Percentiles rank a stretch among this genome's conserved stretches.
These are phyloP conservation scores for Hypoxylon perforatum DNA, from an alignment of 495 filamentous ascomycete species.

Conservation along the genomic window DNA sequence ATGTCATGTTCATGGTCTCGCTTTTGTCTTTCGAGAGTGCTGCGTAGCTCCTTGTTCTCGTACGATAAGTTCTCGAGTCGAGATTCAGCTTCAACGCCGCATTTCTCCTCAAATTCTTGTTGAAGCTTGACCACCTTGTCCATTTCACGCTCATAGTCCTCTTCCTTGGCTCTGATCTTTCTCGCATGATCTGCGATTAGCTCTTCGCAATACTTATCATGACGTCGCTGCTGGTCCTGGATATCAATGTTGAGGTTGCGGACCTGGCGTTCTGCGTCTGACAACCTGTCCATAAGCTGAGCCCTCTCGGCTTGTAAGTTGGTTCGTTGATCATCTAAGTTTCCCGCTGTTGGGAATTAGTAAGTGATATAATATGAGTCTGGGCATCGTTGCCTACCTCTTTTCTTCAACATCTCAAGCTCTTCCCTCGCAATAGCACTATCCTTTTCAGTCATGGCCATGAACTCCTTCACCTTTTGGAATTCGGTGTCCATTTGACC, in stretches of 20 bases:
- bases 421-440: slow-evolving; percentile 73
- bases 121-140: slow-evolving; percentile 42
- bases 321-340: slow-evolving; percentile 70
- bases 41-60: slow-evolving; percentile 46
- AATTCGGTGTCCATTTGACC: slow-evolving; percentile 73
- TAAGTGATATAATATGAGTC: background rate
- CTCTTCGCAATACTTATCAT: slow-evolving; percentile 36
- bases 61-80: slow-evolving; percentile 42
- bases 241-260: slow-evolving; percentile 53
- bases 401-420: slow-evolving; percentile 74
- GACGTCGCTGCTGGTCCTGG: slow-evolving; percentile 49
- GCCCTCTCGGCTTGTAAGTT: slow-evolving; percentile 67
- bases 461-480: slow-evolving; percentile 66
- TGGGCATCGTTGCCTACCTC: slow-evolving; percentile 67
- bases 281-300: slow-evolving; percentile 67
- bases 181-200: slow-evolving; percentile 43
- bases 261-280: slow-evolving; percentile 60
- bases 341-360: slow-evolving; percentile 63
- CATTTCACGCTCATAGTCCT: slow-evolving; percentile 53
- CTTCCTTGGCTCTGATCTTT: slow-evolving; percentile 40
- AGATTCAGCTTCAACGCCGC: slow-evolving; percentile 43
- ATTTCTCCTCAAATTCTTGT: slow-evolving; percentile 45
- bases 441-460: slow-evolving; percentile 70
- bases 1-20: slow-evolving; percentile 46
- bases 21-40: slow-evolving; percentile 40